phyloP scores from a whole-genome alignment of 768 basidiomycete species.

The Amanita molliuscula region DNA sequence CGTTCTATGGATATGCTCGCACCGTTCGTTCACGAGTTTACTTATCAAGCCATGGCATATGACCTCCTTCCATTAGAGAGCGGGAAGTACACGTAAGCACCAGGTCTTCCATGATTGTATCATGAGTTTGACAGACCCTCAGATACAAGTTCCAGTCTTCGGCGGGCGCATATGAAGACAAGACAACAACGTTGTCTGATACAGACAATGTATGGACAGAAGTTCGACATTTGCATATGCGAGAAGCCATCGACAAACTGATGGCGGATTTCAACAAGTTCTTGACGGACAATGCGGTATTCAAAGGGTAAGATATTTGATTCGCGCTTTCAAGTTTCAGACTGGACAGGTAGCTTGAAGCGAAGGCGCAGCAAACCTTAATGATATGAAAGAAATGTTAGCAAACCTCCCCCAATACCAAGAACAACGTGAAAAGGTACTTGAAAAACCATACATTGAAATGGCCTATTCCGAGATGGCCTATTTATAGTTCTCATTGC shows the following conservation, averaged over 20 bases:
- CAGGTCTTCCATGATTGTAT: not conserved
- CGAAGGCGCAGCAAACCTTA: conserved; percentile 77
- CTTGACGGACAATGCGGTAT: conserved; percentile 88
- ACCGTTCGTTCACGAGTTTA: conserved; percentile 94
- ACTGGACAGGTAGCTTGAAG: conserved; percentile 21
- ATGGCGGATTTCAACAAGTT: conserved; percentile 96
- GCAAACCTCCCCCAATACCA: conserved; percentile 91
- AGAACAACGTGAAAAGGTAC: conserved; percentile 89
- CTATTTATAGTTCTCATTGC: conserved; percentile 76
- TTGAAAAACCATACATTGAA: not conserved
- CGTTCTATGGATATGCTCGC: conserved; percentile 91
- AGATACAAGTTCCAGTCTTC: conserved; percentile 95
- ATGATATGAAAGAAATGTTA: conserved; percentile 99
- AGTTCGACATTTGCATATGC: conserved; percentile 97
- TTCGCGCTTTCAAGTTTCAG: not conserved
- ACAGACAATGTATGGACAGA: conserved; percentile 85
- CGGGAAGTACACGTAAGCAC: conserved; percentile 78
- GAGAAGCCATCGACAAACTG: conserved; percentile 94
- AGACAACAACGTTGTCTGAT: conserved; percentile 79
- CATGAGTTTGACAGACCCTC: not conserved
- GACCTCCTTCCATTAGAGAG: conserved; percentile 86
- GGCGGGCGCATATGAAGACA: conserved; percentile 77
- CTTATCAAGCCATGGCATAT: conserved; percentile 98
- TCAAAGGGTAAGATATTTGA: conserved; percentile 57
- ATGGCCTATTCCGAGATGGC: not conserved